Percentiles rank a stretch among this genome's conserved stretches.
These are phyloP conservation scores for Claviceps paspali DNA, from an alignment of 2,329 filamentous ascomycete genomes.

Conservation along the genomic window DNA sequence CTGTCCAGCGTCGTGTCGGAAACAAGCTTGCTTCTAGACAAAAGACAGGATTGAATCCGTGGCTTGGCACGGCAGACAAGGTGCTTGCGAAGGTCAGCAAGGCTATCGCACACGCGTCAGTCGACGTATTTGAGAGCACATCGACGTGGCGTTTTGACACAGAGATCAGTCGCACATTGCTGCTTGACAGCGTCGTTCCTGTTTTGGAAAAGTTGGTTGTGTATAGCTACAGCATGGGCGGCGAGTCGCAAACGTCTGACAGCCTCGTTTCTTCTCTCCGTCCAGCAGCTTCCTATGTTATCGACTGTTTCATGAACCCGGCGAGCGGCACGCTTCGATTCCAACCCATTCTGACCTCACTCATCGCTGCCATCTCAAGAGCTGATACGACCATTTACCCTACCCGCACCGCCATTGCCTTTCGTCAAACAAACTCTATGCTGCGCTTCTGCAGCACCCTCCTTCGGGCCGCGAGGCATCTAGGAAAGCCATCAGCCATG, in stretches of 20 bases:
- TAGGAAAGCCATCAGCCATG: conserved; percentile 46
- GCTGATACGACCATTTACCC: conserved; percentile 48
- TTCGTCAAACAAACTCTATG: conserved; percentile 46
- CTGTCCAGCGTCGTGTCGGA: conserved; percentile 48
- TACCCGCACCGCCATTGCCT: conserved; percentile 37
- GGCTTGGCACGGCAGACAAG: conserved; percentile 64
- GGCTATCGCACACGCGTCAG: conserved; percentile 57
- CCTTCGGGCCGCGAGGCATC: conserved; percentile 51
- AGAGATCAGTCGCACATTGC: conserved; percentile 49
- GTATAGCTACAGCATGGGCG: conserved; percentile 63
- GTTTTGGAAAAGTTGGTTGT: conserved; percentile 57
- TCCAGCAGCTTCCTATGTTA: conserved; percentile 58
- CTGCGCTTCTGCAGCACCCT: conserved; percentile 53
- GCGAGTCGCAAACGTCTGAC: conserved; percentile 35
- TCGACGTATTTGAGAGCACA: conserved; percentile 77
- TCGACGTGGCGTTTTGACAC: conserved; percentile 71
- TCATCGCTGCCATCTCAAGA: conserved; percentile 33
- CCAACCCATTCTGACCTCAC: conserved; percentile 58
- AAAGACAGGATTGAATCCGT: conserved; percentile 34
- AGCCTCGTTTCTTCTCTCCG: conserved; percentile 46
- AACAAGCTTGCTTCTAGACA: conserved; percentile 32
- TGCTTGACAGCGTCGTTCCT: conserved; percentile 52
- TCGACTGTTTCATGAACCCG: conserved; percentile 60
- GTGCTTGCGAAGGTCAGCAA: conserved; percentile 56
- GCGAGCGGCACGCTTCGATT: conserved; percentile 57